A percentile compares a stretch with the other conserved stretches of the same genome.
phyloP scores from a whole-genome alignment of 306 rosid genomes.

The Pueraria montana region DNA sequence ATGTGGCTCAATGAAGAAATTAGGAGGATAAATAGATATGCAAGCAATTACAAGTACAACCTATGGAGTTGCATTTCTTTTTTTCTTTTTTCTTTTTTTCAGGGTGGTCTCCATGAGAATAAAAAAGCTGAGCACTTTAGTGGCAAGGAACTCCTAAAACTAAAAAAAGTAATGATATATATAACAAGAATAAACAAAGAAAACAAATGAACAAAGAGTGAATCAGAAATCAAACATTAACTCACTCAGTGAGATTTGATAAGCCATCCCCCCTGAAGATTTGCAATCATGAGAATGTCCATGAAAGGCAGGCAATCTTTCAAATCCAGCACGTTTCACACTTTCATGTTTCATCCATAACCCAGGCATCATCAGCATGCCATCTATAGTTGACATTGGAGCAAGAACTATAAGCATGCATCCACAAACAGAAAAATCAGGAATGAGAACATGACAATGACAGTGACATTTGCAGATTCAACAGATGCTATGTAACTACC shows the following conservation, averaged over 20 bases:
- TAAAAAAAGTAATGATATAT: background rate
- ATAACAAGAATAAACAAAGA: background rate
- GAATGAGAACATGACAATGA: background rate
- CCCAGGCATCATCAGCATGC: slow-evolving; percentile 55
- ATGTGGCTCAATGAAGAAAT: background rate
- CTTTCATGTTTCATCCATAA: background rate
- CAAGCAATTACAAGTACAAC: background rate
- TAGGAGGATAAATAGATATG: background rate
- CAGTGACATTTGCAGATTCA: background rate
- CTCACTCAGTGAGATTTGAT: background rate
- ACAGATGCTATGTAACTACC: background rate
- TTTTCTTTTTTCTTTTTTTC: no score
- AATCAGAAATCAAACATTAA: background rate
- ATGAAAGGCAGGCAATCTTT: slow-evolving; percentile 66
- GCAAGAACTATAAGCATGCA: background rate
- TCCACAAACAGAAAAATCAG: background rate
- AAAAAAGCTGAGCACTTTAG: background rate
- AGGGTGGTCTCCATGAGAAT: background rate
- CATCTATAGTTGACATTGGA: slow-evolving; percentile 43
- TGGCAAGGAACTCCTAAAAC: background rate
- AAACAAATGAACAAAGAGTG: background rate
- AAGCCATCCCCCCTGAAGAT: background rate
- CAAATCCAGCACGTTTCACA: slow-evolving; percentile 52
- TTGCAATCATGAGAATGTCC: slow-evolving; percentile 66
- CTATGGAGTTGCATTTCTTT: background rate